Base-by-base conservation (phyloP, 345 rosid genomes). In the Populus alba region DNA sequence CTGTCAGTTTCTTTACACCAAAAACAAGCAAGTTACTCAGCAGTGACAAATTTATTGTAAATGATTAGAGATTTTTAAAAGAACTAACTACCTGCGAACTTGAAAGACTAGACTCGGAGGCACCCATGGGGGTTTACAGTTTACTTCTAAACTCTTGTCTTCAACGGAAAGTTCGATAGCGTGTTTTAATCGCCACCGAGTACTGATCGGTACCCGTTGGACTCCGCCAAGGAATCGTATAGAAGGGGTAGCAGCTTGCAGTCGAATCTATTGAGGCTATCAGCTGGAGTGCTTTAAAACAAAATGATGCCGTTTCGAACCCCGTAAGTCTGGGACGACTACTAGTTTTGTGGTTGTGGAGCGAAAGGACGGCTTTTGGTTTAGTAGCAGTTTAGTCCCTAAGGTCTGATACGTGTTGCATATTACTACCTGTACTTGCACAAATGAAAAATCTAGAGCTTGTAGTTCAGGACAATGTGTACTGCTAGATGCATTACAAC, bases 81-180 rank as follows among this genome's bases (percentile, higher is more conserved):
- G 31, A 62, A 15, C 81, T 71, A 62, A 15, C 81, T 71, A 91
- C 98, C 92, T 84, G 89, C 4, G 87, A 81, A 68, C 80, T 80
- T 3, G 82, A 83, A n/a, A 86, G 85, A 1, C 83, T 68, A 37
- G 94, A 89, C 75, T 91, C 91, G 13, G 80, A 75, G 43, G 85
- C 84, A 43, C 78, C 81, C 81, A 81, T 81, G 22, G 12, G 0
- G 15, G 13, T 41, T n/a, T 23, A 39, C 65, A 65, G 16, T 15
- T 41, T 4, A 17, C 18, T 31, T 45, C 11, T 38, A 6, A 23
- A 22, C 29, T 55, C 11, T 43, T 9, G 1, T 22, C 62, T 45
- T 23, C 68, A 41, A 25, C 1, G 0, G 33, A 23, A 23, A 7
- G 71, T 22, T 39, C 10, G 31, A 51, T 7, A 33, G 47, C 35